Conservation (phyloP, 768 basidiomycete genomes). For the Multifurca ochricompacta region DNA sequence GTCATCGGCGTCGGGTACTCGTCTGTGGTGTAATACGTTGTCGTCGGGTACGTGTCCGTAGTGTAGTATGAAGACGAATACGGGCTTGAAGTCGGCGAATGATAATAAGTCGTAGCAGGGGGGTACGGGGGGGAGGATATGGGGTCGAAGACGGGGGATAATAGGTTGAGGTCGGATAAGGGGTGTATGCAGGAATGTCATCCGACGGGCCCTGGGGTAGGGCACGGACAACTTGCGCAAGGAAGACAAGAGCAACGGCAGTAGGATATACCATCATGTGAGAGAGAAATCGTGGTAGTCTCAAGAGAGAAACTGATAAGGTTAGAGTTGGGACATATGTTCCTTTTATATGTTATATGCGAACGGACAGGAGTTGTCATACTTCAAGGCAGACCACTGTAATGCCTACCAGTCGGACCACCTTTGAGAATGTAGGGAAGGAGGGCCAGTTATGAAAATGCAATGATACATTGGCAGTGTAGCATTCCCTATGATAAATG, state of each 20-base stretch:
- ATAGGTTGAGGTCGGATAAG: neutral
- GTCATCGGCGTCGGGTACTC: no score
- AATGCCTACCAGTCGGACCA: neutral
- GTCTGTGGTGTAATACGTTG: neutral
- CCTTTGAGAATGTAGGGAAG: neutral
- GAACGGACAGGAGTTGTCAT: neutral
- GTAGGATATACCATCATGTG: neutral
- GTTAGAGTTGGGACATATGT: neutral
- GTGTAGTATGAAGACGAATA: neutral
- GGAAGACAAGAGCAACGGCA: neutral
- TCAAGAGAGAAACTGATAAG: neutral
- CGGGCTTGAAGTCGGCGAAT: neutral
- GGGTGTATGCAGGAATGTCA: neutral
- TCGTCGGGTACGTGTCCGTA: neutral
- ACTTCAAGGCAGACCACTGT: neutral
- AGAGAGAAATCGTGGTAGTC: neutral
- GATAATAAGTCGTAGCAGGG: neutral
- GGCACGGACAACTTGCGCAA: neutral
- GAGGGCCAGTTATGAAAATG: neutral
- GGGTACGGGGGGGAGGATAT: neutral
- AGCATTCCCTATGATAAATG: neutral
- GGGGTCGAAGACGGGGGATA: neutral
- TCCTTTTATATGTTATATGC: conserved; percentile 1
- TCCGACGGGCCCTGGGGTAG: neutral
- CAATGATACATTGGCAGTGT: neutral